phyloP scores from a whole-genome alignment of 306 rosid genomes.

The Hippophae gyantsensis region DNA sequence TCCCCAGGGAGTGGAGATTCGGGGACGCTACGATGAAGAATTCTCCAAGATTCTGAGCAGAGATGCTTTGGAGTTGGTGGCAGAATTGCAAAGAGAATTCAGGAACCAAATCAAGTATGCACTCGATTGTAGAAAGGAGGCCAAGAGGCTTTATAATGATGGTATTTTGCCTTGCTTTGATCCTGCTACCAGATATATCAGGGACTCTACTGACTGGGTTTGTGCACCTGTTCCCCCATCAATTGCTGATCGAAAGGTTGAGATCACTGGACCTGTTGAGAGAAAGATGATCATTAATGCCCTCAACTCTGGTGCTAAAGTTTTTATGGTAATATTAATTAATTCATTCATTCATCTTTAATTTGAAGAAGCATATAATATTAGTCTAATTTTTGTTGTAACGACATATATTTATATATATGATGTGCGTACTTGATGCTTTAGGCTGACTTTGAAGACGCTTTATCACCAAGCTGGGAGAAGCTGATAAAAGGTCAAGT shows the following conservation, averaged over 20 bases:
- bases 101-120: slow-evolving; percentile 63
- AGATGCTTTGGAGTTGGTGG: slow-evolving; percentile 68
- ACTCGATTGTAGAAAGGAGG: slow-evolving; percentile 62
- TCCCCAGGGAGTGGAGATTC: slow-evolving; percentile 63
- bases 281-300: slow-evolving; percentile 90
- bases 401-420: too few species aligned
- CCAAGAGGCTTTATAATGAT: slow-evolving; percentile 55
- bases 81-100: slow-evolving; percentile 63
- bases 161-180: slow-evolving; percentile 71
- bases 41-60: slow-evolving; percentile 53
- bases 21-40: slow-evolving; percentile 63
- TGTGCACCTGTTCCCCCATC: slow-evolving; percentile 61
- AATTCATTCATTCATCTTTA: too few species aligned
- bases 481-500: slow-evolving; percentile 77
- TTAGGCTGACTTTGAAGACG: slow-evolving; percentile 90
- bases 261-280: slow-evolving; percentile 89
- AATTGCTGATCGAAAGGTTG: slow-evolving; percentile 73
- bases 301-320: slow-evolving; percentile 88
- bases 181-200: slow-evolving; percentile 47
- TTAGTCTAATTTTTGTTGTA: neutral
- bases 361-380: neutral
- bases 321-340: slow-evolving; percentile 55
- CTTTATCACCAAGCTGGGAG: slow-evolving; percentile 95
- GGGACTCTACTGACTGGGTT: slow-evolving; percentile 52
- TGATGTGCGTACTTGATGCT: too few species aligned